These are phyloP conservation scores for Puccinia triticina DNA, from an alignment of 1,284 basidiomycete genomes.

Conservation along the genomic window DNA sequence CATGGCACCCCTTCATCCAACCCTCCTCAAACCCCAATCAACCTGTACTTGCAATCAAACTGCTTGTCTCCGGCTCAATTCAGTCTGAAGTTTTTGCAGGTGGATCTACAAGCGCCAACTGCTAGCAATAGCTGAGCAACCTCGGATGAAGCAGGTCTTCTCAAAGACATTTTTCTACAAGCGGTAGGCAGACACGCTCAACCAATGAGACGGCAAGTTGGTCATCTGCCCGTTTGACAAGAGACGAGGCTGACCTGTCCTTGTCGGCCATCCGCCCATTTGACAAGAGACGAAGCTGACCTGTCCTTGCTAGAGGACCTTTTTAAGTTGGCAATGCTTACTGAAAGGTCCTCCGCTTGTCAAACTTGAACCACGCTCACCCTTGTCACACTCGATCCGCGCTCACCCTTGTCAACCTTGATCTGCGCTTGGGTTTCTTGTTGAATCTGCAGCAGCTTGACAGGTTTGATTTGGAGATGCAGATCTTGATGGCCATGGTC, in stretches of 20 bases:
- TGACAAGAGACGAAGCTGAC: too few relatives aligned
- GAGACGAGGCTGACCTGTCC: not conserved
- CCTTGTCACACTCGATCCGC: too few relatives aligned
- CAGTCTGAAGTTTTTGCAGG: not conserved
- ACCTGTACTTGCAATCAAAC: conserved; percentile 37
- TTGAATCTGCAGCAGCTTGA: conserved; percentile 32
- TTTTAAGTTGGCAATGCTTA: too few relatives aligned
- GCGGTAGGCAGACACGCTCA: not conserved
- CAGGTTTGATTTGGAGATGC: conserved; percentile 28
- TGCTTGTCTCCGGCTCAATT: not conserved
- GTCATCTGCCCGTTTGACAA: not conserved
- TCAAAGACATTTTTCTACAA: conserved; percentile 36
- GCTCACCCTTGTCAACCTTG: conserved; percentile 27
- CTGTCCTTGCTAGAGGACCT: too few relatives aligned
- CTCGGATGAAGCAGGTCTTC: conserved; percentile 33
- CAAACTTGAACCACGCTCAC: not conserved
- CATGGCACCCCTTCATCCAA: too few relatives aligned
- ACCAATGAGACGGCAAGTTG: conserved; percentile 26
- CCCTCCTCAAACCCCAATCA: too few relatives aligned
- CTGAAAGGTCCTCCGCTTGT: not conserved
- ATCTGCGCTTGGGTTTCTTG: conserved; percentile 19
- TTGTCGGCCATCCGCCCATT: too few relatives aligned
- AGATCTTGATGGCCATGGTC: conserved; percentile 7
- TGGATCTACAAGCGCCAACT: conserved; percentile 18
- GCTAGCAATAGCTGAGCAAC: conserved; percentile 12